These are phyloP conservation scores for Pulveroboletus ravenelii DNA, from an alignment of 768 basidiomycete species.

Conservation along the genomic window DNA sequence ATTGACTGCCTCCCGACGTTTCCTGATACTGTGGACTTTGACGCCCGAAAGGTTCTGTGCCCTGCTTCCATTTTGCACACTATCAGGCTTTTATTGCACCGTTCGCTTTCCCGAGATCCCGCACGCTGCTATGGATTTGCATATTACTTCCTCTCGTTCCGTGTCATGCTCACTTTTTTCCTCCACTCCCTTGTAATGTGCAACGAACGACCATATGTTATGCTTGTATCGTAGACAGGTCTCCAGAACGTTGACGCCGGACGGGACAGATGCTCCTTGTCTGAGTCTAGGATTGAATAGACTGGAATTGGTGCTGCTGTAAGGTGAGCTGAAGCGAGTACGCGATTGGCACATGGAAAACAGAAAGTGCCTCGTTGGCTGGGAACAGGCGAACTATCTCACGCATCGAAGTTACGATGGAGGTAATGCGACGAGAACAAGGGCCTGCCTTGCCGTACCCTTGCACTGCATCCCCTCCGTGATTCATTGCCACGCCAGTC, in stretches of 20 bases:
- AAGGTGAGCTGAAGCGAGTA: too few relatives aligned
- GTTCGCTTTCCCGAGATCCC: conserved; percentile 9
- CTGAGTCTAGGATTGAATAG: background rate
- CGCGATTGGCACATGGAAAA: too few relatives aligned
- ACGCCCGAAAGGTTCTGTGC: conserved; percentile 2
- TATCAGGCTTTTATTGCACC: conserved; percentile 16
- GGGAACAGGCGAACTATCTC: too few relatives aligned
- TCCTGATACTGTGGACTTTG: conserved; percentile 24
- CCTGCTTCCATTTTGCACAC: conserved; percentile 16
- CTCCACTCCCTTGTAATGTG: conserved; percentile 20
- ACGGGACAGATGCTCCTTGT: background rate
- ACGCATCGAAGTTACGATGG: too few relatives aligned
- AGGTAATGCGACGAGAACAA: too few relatives aligned
- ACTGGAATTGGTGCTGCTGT: background rate
- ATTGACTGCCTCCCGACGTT: conserved; percentile 26
- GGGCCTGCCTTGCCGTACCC: too few relatives aligned
- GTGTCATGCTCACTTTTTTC: conserved; percentile 11
- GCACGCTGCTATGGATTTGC: conserved; percentile 29
- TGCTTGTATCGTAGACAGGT: conserved; percentile 29
- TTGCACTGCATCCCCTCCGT: too few relatives aligned
- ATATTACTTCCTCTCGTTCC: conserved; percentile 18
- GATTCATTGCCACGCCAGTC: too few relatives aligned
- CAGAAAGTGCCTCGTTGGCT: too few relatives aligned
- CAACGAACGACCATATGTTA: conserved; percentile 15
- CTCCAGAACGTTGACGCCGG: conserved; percentile 6